Evolutionary conservation across 106 monocot species (phyloP).

Genomic region (Dendrobium chrysotoxum): DNA sequence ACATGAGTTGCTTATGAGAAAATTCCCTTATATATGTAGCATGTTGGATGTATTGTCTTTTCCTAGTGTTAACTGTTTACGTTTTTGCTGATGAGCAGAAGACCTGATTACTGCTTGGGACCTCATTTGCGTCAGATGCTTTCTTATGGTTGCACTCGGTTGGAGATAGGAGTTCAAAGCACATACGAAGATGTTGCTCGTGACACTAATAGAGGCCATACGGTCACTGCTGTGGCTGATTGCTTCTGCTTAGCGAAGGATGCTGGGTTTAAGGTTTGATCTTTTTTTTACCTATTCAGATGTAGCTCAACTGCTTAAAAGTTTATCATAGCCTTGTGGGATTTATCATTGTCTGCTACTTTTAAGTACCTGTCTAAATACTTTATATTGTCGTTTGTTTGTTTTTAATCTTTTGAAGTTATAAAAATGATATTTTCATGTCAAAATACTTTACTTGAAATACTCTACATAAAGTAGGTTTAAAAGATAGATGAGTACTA

Average conservation of each 20-base stretch:
- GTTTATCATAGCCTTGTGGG: neutral
- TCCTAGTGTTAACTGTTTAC: neutral
- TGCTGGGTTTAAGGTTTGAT: conserved; percentile 95
- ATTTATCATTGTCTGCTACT: neutral
- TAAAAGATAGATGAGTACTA: neutral
- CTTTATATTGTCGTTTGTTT: neutral
- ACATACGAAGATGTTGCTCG: conserved; percentile 99
- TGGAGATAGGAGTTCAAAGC: conserved; percentile 99
- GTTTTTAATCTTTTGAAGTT: neutral
- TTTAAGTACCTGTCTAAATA: neutral
- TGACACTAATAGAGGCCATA: conserved; percentile 99
- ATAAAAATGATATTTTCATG: neutral
- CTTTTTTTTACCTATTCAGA: neutral
- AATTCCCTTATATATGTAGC: neutral
- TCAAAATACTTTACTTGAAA: neutral
- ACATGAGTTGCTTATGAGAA: neutral
- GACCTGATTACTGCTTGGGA: conserved; percentile 96
- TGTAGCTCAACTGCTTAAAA: neutral
- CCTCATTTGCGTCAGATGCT: conserved; percentile 98
- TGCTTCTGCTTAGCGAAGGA: conserved; percentile 99
- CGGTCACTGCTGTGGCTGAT: conserved; percentile 99
- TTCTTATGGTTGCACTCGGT: conserved; percentile 93
- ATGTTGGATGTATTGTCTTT: neutral
- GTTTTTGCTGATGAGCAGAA: conserved; percentile 40
- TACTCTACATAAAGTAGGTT: neutral